Evolutionary conservation across 1,284 basidiomycete genomes (phyloP), one percentile per base, ranked within the genome.

Genomic region (Microbotryomycetes sp.): DNA sequence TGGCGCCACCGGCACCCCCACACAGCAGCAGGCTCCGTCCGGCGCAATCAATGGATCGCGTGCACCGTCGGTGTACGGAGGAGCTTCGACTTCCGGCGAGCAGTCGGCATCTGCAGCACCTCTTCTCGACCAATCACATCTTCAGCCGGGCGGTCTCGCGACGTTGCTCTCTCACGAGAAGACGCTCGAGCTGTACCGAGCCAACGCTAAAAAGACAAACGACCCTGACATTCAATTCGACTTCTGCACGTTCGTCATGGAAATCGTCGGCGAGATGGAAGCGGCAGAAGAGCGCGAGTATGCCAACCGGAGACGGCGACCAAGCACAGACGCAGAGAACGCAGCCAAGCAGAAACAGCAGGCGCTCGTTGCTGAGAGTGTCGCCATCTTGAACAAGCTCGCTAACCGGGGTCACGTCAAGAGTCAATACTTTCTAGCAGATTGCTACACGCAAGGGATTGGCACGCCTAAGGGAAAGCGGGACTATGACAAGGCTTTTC

Each of bases 161-260:
- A 85, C 91, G 7, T 82, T 98, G 7, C 85, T 97, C 64, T 91
- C 89, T 1, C 90, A 97, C 76, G 89, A 91, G 76, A 89, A 89
- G 69, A 98, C 94, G 3, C 85, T 98, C 62, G 91, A 97, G 76
- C 85, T 96, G 60, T 98, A 98, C 79, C 88, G 96, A 48, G 84
- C 88, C 52, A 98, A 98, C 75, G 94, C 94, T 27, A 97, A 96
- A 79, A 98, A 97, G 79, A 96, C 92, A 0, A 92, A 97, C 78
- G 92, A 98, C 76, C 93, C 94, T 0, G 90, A 96, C 74, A 80
- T 97, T 61, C 94, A 94, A 75, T 98, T 94, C 78, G 94, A 98
- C 76, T 94, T 98, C 71, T 91, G 93, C 55, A 91, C 94, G 16
- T 97, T 98, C 79, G 93, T 97, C 88, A 87, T 98, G 72, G 96